Percentiles rank a stretch among this genome's conserved stretches.
phyloP scores from a whole-genome alignment of 768 basidiomycete genomes.

The Harrya chromipes region DNA sequence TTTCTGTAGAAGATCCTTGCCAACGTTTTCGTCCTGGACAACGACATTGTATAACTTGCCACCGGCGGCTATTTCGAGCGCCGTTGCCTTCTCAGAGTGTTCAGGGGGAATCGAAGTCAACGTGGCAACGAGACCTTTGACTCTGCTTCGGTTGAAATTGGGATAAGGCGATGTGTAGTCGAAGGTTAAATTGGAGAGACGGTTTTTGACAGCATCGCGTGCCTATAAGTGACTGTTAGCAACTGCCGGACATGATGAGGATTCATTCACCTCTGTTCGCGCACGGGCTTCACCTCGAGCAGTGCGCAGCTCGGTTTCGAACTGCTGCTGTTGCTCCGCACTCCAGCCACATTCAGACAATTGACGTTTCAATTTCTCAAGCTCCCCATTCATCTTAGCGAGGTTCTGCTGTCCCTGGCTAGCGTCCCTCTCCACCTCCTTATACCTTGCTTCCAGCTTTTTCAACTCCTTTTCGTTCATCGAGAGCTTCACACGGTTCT shows the following conservation, averaged over 20 bases:
- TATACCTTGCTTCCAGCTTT: conserved; percentile 72
- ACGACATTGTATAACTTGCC: conserved; percentile 91
- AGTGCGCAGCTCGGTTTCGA: conserved; percentile 46
- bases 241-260: not conserved
- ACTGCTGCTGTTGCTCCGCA: conserved; percentile 63
- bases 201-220: conserved; percentile 63
- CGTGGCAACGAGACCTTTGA: conserved; percentile 90
- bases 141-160: conserved; percentile 78
- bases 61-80: conserved; percentile 90
- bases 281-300: conserved; percentile 53
- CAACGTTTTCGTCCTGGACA: conserved; percentile 86
- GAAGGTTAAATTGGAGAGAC: conserved; percentile 75
- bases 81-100: conserved; percentile 79
- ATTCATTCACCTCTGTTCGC: conserved; percentile 56
- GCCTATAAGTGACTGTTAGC: conserved; percentile 41
- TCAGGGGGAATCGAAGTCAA: conserved; percentile 71
- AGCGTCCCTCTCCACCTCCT: conserved; percentile 81
- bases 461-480: conserved; percentile 80
- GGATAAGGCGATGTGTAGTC: conserved; percentile 74
- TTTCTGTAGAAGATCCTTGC: conserved; percentile 78
- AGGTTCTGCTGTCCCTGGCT: conserved; percentile 71
- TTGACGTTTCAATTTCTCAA: conserved; percentile 52
- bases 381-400: conserved; percentile 51
- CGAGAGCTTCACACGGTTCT: conserved; percentile 68
- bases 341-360: conserved; percentile 72